Conservation (phyloP, 345 rosid genomes). For the Brassica juncea region DNA sequence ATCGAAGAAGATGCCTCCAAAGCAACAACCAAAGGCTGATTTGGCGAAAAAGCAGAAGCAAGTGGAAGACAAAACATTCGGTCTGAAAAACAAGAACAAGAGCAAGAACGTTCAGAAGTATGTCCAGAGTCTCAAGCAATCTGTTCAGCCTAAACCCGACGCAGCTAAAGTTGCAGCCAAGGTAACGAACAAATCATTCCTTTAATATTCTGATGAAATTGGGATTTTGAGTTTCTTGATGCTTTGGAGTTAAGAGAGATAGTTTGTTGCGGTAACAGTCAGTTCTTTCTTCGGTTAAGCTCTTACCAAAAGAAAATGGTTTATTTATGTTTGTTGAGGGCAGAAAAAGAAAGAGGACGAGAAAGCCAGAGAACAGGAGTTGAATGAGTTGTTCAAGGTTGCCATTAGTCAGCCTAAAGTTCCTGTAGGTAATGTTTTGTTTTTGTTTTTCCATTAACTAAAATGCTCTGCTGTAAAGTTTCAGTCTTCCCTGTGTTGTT, state of each 20-base stretch:
- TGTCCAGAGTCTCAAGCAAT: constrained; percentile 77
- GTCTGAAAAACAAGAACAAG: constrained; percentile 91
- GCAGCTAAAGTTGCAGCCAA: constrained; percentile 66
- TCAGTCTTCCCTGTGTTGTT: background rate
- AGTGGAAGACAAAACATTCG: constrained; percentile 95
- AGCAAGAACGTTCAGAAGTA: constrained; percentile 95
- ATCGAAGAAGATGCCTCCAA: constrained; percentile 68
- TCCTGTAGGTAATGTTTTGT: constrained; percentile 56
- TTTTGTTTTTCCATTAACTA: background rate
- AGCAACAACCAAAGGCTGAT: constrained; percentile 83
- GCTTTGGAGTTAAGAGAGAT: background rate
- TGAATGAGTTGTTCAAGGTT: constrained; percentile 86
- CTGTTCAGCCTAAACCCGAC: constrained; percentile 81
- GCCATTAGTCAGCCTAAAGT: constrained; percentile 98
- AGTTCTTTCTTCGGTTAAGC: background rate
- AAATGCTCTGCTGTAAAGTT: background rate
- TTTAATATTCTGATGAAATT: background rate
- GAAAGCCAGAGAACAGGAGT: constrained; percentile 89
- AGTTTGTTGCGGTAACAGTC: background rate
- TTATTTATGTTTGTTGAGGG: background rate
- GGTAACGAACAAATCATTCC: constrained; percentile 42
- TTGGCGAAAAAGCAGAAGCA: constrained; percentile 89
- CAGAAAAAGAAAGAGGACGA: constrained; percentile 99
- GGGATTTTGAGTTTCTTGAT: background rate
- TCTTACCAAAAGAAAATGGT: constrained; percentile 1